Percentiles rank a stretch among this genome's conserved stretches.
These are phyloP conservation scores for Populus hybrid DNA, from an alignment of 441 rosid species.

Conservation along the genomic window DNA sequence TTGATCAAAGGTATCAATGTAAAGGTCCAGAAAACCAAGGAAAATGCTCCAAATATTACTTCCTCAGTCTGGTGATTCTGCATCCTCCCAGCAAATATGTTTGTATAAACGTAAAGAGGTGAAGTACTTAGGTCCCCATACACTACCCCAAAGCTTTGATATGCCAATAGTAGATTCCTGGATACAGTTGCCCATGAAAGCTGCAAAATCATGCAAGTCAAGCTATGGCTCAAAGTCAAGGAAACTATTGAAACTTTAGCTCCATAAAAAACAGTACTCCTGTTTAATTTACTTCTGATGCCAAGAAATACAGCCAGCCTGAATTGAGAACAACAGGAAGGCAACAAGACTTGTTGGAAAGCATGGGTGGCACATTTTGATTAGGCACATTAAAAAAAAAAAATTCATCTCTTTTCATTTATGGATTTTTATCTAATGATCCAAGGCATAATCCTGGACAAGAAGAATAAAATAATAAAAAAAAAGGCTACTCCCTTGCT, in stretches of 20 bases:
- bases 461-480: background rate
- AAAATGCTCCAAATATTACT: constrained; percentile 71
- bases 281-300: background rate
- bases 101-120: constrained; percentile 71
- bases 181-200: constrained; percentile 60
- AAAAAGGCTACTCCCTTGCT: background rate
- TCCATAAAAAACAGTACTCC: background rate
- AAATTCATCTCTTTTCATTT: background rate
- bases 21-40: constrained; percentile 85
- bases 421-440: constrained; percentile 2
- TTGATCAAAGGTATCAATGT: constrained; percentile 72
- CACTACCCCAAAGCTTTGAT: constrained; percentile 88
- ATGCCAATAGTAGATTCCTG: constrained; percentile 65
- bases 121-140: constrained; percentile 83
- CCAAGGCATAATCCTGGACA: background rate
- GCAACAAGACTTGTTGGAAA: background rate
- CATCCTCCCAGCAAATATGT: constrained; percentile 61
- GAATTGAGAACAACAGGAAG: background rate
- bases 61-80: constrained; percentile 48
- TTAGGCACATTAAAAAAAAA: background rate
- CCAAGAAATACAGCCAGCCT: background rate
- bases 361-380: background rate
- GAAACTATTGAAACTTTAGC: background rate
- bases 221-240: background rate
- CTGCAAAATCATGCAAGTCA: constrained; percentile 39